phyloP scores from a whole-genome alignment of 1,139 yeast species.

The Candida anutae region DNA sequence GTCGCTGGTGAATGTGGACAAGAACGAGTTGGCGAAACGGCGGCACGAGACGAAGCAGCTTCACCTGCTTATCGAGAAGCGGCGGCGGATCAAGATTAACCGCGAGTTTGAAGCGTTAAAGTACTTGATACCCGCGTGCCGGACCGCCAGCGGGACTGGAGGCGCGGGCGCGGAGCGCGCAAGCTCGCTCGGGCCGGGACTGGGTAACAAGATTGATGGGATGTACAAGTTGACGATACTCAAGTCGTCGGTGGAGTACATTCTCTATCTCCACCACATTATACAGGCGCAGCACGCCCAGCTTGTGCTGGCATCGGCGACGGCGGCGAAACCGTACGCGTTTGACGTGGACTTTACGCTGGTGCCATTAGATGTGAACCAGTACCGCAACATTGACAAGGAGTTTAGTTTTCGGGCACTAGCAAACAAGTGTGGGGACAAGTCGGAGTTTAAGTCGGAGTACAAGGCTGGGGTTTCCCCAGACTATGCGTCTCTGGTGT shows the following conservation, averaged over 20 bases:
- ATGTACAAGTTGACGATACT: conserved; percentile 76
- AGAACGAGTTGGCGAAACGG: conserved; percentile 48
- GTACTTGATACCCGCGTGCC: conserved; percentile 71
- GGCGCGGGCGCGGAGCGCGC: conserved; percentile 4
- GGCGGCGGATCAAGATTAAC: conserved; percentile 71
- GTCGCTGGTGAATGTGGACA: conserved; percentile 37
- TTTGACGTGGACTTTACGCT: conserved; percentile 41
- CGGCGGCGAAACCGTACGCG: conserved; percentile 13
- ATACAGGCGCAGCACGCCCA: conserved; percentile 42
- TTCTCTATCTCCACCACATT: conserved; percentile 58
- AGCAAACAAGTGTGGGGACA: no score
- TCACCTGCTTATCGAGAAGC: conserved; percentile 74
- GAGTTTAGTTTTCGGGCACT: conserved; percentile 45
- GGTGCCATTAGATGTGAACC: conserved; percentile 49
- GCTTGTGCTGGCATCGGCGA: conserved; percentile 26
- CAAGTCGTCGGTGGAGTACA: conserved; percentile 76
- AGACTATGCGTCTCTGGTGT: neutral
- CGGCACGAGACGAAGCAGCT: conserved; percentile 53
- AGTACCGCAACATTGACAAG: conserved; percentile 49
- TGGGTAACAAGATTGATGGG: conserved; percentile 44
- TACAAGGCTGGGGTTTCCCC: neutral
- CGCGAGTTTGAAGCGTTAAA: conserved; percentile 78
- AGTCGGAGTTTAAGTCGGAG: conserved; percentile 1
- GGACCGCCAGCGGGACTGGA: conserved; percentile 22
- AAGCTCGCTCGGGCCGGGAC: conserved; percentile 11